Conservation (phyloP, 306 rosid genomes). For the Malus domestica region ASM211411v1 NC_041797.1:735001-735500, state of each 20-base stretch:
- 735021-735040: not conserved
- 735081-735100: slow-evolving; percentile 54
- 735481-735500: not conserved
- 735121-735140: slow-evolving; percentile 49
- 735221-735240: not conserved
- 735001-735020: not conserved
- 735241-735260: not conserved
- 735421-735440: not conserved
- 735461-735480: not conserved
- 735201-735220: not conserved
- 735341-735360: no score
- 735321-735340: not conserved
- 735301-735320: no score
- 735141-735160: slow-evolving; percentile 77
- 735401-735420: not conserved
- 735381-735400: not conserved
- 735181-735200: not conserved
- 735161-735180: slow-evolving; percentile 90
- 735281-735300: no score
- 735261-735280: not conserved
- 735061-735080: not conserved
- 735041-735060: not conserved
- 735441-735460: not conserved
- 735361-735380: not conserved
- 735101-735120: slow-evolving; percentile 63